phyloP scores from a whole-genome alignment of 192 early-diverging fungal species.

The Haplosporangium gracile region DNA sequence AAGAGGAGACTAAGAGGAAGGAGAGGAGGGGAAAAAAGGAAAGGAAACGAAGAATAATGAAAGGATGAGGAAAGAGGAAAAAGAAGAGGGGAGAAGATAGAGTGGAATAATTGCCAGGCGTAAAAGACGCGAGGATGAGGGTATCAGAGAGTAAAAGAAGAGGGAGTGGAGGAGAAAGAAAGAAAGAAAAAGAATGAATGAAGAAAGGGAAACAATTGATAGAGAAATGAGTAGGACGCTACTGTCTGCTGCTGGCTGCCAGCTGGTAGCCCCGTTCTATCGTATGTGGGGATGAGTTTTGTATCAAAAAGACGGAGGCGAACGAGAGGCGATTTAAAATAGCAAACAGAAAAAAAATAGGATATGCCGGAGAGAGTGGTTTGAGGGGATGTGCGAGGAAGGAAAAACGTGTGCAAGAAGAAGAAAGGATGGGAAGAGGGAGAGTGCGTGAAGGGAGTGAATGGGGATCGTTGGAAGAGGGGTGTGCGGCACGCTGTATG shows the following conservation, averaged over 20 bases:
- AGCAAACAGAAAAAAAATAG: neutral
- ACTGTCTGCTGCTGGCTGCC: neutral
- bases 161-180: neutral
- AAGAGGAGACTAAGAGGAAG: neutral
- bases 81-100: neutral
- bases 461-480: no score
- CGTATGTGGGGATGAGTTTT: conserved; percentile 7
- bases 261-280: neutral
- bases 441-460: no score
- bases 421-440: no score
- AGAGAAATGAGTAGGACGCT: conserved; percentile 2
- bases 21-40: neutral
- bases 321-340: neutral
- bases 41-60: neutral
- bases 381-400: neutral
- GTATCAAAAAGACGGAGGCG: neutral
- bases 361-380: neutral
- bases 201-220: neutral
- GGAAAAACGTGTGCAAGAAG: no score
- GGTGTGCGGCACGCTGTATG: no score
- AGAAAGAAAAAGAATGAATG: conserved; percentile 8
- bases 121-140: neutral
- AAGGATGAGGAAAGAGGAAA: neutral
- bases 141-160: neutral
- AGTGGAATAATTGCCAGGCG: neutral